phyloP scores from a whole-genome alignment of 1,284 basidiomycete species.

The Cutaneotrichosporon mucoides region DNA sequence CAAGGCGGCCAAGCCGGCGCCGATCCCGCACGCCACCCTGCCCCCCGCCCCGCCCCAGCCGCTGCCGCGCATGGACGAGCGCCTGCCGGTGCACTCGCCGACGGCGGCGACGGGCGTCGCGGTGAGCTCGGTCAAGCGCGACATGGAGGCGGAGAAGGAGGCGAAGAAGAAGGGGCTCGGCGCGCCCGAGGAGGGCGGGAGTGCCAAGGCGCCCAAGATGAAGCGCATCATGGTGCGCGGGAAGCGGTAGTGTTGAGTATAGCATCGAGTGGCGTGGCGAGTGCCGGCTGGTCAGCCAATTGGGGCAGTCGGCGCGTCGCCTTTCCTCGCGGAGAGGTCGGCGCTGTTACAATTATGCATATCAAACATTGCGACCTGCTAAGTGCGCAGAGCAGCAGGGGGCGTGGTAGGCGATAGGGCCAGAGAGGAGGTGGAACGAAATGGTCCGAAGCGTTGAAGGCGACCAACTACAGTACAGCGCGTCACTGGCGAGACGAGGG shows the following conservation, averaged over 20 bases:
- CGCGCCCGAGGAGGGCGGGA: constrained; percentile 18
- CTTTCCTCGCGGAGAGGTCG: constrained; percentile 24
- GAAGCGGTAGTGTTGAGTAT: constrained; percentile 22
- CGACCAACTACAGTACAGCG: too few relatives aligned
- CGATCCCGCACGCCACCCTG: constrained; percentile 22
- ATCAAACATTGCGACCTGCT: constrained; percentile 16
- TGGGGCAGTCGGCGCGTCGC: constrained; percentile 3
- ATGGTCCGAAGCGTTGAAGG: not conserved
- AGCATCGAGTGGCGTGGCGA: too few relatives aligned
- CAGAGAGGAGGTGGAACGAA: not conserved
- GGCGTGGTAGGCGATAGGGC: not conserved
- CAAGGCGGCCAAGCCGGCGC: constrained; percentile 5
- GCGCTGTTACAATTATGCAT: constrained; percentile 26
- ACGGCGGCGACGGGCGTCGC: constrained; percentile 44
- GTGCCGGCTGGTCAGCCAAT: too few relatives aligned
- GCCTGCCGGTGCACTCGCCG: constrained; percentile 46
- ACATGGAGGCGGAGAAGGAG: constrained; percentile 47
- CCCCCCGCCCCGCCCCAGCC: constrained; percentile 39
- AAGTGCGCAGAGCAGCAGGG: not conserved
- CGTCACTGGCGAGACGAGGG: not conserved
- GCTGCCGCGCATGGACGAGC: constrained; percentile 42
- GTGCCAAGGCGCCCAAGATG: constrained; percentile 39
- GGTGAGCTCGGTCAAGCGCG: constrained; percentile 42
- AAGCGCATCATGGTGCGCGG: constrained; percentile 44
- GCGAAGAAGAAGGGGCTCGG: constrained; percentile 42